Base-by-base conservation (phyloP, 2,329 filamentous ascomycete species). In the Cyphellophora europaea region DNA sequence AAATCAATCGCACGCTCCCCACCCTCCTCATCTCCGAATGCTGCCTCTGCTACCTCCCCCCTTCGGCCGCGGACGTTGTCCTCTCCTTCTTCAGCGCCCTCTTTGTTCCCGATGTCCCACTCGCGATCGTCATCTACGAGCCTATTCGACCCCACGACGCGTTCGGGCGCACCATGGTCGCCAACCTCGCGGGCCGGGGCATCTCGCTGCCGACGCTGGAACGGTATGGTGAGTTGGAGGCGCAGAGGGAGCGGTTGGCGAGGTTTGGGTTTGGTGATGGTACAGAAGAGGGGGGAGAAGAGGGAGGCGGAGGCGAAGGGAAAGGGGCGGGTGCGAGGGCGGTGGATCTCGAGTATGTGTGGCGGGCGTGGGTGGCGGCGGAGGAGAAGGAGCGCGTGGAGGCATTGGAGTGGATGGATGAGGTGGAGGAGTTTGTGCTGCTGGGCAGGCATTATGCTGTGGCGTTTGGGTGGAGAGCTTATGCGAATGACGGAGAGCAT, bases 21-120 rank as follows among this genome's bases (percentile, higher is more conserved):
- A 98, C 91, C 0, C 63, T 98, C 6, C 61, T 98, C 15, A 69
- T 98, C 5, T 96, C 89, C 0, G 91, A 98, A 59, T 96, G 91
- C 67, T 98, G 91, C 55, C 71, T 98, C 19, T 85, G 91, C 55
- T 98, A 98, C 53, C 72, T 98, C 1, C 69, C 79, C 6, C 70
- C 78, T 0, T 51, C 69, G 0, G 71, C 78, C 33, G 80, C 87
- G 0, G 66, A 69, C 23, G 59, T 63, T 2, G 76, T 89, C 4
- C 58, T 93, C 14, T 56, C 65, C 11, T 79, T 75, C 56, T 86
- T 89, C 49, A 66, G 70, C 3, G 71, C 75, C 23, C 47, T 67
- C 6, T 62, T 66, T 23, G 50, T 19, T 47, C 49, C 41, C 6
- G 6, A 59, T 12, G 77, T 44, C 49, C 71, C 57, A 0, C 51